Base-by-base conservation (phyloP, 2,329 filamentous ascomycete genomes). In the Chrysoporthe puriensis region DNA sequence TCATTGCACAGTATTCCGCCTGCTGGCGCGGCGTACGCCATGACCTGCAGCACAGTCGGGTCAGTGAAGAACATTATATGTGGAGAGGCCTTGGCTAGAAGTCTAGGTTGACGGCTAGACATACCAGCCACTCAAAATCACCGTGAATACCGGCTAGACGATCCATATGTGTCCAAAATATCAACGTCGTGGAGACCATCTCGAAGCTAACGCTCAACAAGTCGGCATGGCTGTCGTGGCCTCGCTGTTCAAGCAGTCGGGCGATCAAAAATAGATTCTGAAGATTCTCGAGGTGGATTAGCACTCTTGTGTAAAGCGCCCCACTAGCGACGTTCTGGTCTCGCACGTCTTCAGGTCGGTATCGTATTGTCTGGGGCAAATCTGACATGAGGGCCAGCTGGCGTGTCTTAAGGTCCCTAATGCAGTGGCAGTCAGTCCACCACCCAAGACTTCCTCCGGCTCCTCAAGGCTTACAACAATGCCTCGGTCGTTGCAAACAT, bases 191-290 rank as follows among this genome's bases (percentile, higher is more conserved):
- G 0, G 79, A 78, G 1, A 85, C 80, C 76, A 86, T 79, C 69
- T 85, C 80, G 32, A 80, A 82, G 52, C 83, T 84, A 32, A 81
- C 78, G 1, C 79, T 73, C 7, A 85, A 73, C 11, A 84, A 74
- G 16, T 81, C 76, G 0, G 78, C 78, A 9, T 79, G 75, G 9
- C 79, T 77, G 0, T 75, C 71, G 14, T 79, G 74, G 0, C 79
- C 78, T 2, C 76, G 74, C 21, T 84, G 85, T 32, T 85, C 78
- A 9, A 89, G 75, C 0, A 89, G 79, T 18, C 88, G 79, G 66
- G 89, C 84, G 6, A 88, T 77, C 11, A 90, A 81, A 67, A 90
- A 88, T 2, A 86, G 77, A 50, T 88, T 88, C 54, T 88, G 83
- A 0, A 88, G 75, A 58, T 86, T 82, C 32, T 84, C 80, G 2